Base-by-base conservation (phyloP, 2,329 filamentous ascomycete species). In the Claviceps pusilla region DNA sequence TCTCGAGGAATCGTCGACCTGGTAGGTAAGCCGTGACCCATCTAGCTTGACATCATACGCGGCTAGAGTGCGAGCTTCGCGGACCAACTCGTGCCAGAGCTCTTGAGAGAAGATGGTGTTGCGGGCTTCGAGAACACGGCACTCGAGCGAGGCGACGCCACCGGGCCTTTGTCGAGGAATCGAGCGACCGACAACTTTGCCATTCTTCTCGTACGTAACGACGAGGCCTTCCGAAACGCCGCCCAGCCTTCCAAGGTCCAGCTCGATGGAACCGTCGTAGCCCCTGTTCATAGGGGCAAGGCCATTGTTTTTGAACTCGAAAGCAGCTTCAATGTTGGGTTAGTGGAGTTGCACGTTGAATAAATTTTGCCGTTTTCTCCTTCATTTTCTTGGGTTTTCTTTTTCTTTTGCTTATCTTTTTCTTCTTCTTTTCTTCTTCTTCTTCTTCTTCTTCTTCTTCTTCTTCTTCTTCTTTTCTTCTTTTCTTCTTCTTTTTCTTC, bases 41-140 rank as follows among this genome's bases (percentile, higher is more conserved):
- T 80, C 76, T 14, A 83, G 77, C 31, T 76, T 77, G 12, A 96
- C 83, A 10, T 84, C 80, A 57, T 87, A 83, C 11, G 83, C 81
- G 3, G 84, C 76, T 28, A 95, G 73, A 0, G 77, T 76, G 16
- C 89, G 84, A 0, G 86, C 83, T 69, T 98, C 93, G 19, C 88
- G 79, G 52, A 84, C 83, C 56, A 97, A 75, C 68, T 98, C 93
- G 61, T 95, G 83, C 77, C 89, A 96, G 1, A 98, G 72, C 65
- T 98, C 93, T 64, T 90, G 84, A 33, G 87, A 82, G 61, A 87
- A 89, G 24, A 91, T 76, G 51, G 86, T 88, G 66, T 93, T 86
- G 55, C 87, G 78, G 2, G 87, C 86, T 61, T 87, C 80, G 19
- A 84, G 78, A 37, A 94, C 86, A 10, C 83, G 77, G 35, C 80